Evolutionary conservation across 2,329 filamentous ascomycete genomes (phyloP).

Genomic region (Paraphoma sp.): DNA sequence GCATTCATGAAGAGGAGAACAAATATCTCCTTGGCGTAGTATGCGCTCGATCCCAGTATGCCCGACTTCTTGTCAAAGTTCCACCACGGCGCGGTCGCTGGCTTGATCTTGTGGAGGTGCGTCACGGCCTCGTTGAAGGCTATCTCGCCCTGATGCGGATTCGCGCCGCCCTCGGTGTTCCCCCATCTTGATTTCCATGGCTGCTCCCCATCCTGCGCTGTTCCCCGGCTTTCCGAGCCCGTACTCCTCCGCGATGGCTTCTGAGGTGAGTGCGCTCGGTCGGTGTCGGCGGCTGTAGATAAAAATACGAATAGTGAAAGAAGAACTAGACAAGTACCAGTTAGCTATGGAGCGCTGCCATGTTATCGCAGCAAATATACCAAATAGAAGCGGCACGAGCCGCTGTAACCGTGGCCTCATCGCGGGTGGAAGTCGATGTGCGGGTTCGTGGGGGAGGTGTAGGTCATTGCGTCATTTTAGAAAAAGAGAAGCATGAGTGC

Average conservation of each 20-base stretch:
- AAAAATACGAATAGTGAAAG: conserved; percentile 37
- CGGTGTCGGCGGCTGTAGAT: conserved; percentile 31
- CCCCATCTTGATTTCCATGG: conserved; percentile 32
- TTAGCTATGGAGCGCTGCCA: conserved; percentile 24
- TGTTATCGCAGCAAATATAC: conserved; percentile 26
- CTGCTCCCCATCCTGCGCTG: conserved; percentile 17
- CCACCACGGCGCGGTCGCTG: conserved; percentile 49
- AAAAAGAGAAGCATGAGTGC: conserved; percentile 17
- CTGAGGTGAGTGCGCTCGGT: conserved; percentile 30
- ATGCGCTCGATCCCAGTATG: conserved; percentile 61
- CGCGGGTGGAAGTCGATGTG: conserved; percentile 19
- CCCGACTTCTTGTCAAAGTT: conserved; percentile 61
- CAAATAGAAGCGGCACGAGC: conserved; percentile 45
- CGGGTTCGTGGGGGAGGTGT: conserved; percentile 15
- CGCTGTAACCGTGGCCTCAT: conserved; percentile 46
- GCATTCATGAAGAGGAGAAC: conserved; percentile 70
- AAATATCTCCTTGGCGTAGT: conserved; percentile 69
- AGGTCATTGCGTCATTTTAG: conserved; percentile 42
- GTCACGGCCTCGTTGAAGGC: conserved; percentile 48
- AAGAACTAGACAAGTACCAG: conserved; percentile 33
- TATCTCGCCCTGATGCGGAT: conserved; percentile 24
- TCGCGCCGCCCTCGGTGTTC: conserved; percentile 14
- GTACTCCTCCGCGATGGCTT: conserved; percentile 30
- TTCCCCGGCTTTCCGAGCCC: conserved; percentile 1
- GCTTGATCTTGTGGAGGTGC: conserved; percentile 51